Conservation (phyloP, 495 filamentous ascomycete species). For the Penicillium simplicissimum region DNA sequence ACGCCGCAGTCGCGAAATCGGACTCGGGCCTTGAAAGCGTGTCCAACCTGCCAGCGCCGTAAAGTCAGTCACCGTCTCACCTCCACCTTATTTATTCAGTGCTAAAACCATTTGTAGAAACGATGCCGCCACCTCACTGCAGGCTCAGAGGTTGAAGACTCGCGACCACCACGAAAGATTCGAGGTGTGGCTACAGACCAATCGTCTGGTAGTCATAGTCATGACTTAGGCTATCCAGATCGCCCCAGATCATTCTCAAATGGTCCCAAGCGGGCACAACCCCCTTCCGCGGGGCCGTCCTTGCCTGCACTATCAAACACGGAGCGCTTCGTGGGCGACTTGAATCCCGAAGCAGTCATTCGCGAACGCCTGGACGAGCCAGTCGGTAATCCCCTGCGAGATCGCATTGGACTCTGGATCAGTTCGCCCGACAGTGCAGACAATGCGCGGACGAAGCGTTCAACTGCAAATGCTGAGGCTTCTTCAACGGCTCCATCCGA, state of each 20-base stretch:
- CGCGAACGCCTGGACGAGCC: slow-evolving; percentile 37
- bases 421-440: slow-evolving; percentile 27
- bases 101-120: slow-evolving; percentile 29
- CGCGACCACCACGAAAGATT: slow-evolving; percentile 8
- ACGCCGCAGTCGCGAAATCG: slow-evolving; percentile 39
- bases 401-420: slow-evolving; percentile 49
- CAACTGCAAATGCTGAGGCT: slow-evolving; percentile 4
- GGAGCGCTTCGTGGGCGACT: slow-evolving; percentile 49
- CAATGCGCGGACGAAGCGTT: slow-evolving; percentile 4
- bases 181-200: background rate
- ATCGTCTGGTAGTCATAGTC: background rate
- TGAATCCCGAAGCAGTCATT: slow-evolving; percentile 52
- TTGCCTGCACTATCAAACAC: slow-evolving; percentile 21
- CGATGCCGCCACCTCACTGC: slow-evolving; percentile 34
- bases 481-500: background rate
- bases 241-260: background rate
- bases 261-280: slow-evolving; percentile 4
- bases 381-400: slow-evolving; percentile 34
- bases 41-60: slow-evolving; percentile 36
- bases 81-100: background rate
- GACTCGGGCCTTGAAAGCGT: slow-evolving; percentile 36
- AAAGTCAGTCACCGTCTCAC: slow-evolving; percentile 30
- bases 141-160: slow-evolving; percentile 18
- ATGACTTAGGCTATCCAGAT: background rate
- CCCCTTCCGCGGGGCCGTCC: slow-evolving; percentile 9